phyloP scores from a whole-genome alignment of 371 early-diverging fungal species.

The Encephalitozoon cuniculi region DNA sequence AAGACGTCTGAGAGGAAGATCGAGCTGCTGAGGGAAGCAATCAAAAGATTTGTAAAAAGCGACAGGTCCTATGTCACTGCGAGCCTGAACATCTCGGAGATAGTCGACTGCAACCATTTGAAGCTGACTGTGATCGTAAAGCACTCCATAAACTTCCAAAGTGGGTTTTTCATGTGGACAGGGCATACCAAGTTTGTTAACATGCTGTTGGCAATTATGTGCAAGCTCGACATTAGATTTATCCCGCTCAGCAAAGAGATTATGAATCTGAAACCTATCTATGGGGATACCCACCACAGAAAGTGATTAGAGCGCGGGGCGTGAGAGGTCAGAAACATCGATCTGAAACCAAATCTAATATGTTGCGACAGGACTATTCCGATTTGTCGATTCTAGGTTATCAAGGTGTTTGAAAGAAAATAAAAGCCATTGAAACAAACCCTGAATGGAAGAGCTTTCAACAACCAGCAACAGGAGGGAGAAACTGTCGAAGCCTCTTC shows the following conservation, averaged over 20 bases:
- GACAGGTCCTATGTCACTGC: slow-evolving; percentile 39
- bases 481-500: slow-evolving; percentile 28
- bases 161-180: slow-evolving; percentile 59
- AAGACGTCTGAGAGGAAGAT: slow-evolving; percentile 18
- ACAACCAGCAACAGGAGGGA: background rate
- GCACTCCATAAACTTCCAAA: slow-evolving; percentile 60
- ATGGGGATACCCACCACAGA: background rate
- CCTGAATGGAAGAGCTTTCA: slow-evolving; percentile 6
- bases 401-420: background rate
- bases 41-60: slow-evolving; percentile 41
- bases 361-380: background rate
- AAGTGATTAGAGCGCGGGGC: background rate
- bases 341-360: background rate
- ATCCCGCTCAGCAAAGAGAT: slow-evolving; percentile 1
- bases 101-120: slow-evolving; percentile 39
- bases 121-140: slow-evolving; percentile 43
- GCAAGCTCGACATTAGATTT: slow-evolving; percentile 10
- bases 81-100: background rate
- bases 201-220: slow-evolving; percentile 11
- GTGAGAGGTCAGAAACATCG: background rate
- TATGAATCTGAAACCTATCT: background rate
- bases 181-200: slow-evolving; percentile 57
- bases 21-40: slow-evolving; percentile 2
- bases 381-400: background rate
- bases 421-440: background rate